Conservation (phyloP, 371 early-diverging fungal genomes). For the Apophysomyces sp. region DNA sequence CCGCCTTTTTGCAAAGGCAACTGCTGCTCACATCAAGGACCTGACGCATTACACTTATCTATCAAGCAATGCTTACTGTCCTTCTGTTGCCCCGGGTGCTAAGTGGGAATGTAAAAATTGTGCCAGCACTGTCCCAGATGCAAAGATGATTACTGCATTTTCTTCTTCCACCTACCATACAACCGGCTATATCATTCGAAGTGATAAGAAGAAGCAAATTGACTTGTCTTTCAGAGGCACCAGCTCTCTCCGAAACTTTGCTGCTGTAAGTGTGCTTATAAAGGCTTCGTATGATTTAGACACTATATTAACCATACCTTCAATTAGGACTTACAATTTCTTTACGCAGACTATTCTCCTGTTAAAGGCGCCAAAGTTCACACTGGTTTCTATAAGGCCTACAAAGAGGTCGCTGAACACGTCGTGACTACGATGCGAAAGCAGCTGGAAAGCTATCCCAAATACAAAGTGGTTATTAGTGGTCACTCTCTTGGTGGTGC, state of each 20-base stretch:
- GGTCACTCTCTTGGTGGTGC: constrained; percentile 27
- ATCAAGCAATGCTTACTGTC: constrained; percentile 17
- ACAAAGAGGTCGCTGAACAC: constrained; percentile 9
- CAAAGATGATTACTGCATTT: constrained; percentile 13
- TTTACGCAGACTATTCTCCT: constrained; percentile 5
- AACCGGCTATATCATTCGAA: constrained; percentile 15
- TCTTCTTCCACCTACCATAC: constrained; percentile 12
- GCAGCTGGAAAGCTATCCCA: constrained; percentile 8
- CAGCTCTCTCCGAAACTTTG: constrained; percentile 15
- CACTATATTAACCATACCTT: no score
- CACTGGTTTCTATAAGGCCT: constrained; percentile 13
- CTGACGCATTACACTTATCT: constrained; percentile 11
- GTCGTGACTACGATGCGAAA: neutral
- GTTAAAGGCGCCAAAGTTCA: constrained; percentile 15
- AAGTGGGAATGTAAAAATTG: constrained; percentile 16
- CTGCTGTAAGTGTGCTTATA: constrained; percentile 22
- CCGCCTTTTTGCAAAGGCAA: neutral
- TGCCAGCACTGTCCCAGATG: neutral
- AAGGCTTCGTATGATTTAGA: no score
- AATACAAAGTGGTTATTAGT: constrained; percentile 15
- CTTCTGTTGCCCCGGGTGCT: constrained; percentile 11
- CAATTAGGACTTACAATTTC: constrained; percentile 9
- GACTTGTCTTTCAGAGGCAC: constrained; percentile 22
- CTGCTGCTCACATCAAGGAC: constrained; percentile 2
- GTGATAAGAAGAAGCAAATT: constrained; percentile 14